Evolutionary conservation across 2,329 filamentous ascomycete species (phyloP), one percentile per base, ranked within the genome.

Genomic region (Helotiales sp.): DNA sequence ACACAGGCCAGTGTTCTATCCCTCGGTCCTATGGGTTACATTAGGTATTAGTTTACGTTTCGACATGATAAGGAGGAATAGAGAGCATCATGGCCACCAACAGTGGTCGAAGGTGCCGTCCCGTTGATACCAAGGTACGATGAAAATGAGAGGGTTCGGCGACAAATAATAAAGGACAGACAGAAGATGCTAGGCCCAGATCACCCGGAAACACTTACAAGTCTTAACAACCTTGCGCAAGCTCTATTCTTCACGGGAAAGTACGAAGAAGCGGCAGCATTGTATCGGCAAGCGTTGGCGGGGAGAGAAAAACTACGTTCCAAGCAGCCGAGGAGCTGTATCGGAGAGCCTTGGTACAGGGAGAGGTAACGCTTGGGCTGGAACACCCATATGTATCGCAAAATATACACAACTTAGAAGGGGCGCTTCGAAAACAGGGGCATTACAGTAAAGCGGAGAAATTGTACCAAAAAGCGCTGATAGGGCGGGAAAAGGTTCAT

Each of bases 241-340:
- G 34, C 49, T 17, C 60, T 38, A 10, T 8, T 8, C 1, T 5
- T 1, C n/a, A 55, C 47, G 59, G 54, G 61, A 1, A 55, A 57
- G 34, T 60, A 63, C 27, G 2, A 60, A 19, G 58, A 67, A 46
- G 66, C 67, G 19, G 63, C 63, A 40, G 19, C 17, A 8, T 17
- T 57, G 12, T 24, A 17, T 13, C 34, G 40, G 46, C 66, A 51
- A 29, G 48, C 52, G 31, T 30, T 67, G 40, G 36, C 60, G 17
- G 53, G 30, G 27, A 25, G 24, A 31, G 36, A 52, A 34, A 27
- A 52, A 34, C 22, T 42, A 36, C 46, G 22, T 52, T 31, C 36
- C 27, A 29, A 40, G 29, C 44, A 40, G 46, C 52, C 24, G 55
- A 52, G 24, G n/a, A 13, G 13, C 19, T 48, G 54, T 55, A 29